Evolutionary conservation across 2,329 filamentous ascomycete genomes (phyloP), one percentile per base, ranked within the genome.

Genomic region (Cladosporium velox): DNA sequence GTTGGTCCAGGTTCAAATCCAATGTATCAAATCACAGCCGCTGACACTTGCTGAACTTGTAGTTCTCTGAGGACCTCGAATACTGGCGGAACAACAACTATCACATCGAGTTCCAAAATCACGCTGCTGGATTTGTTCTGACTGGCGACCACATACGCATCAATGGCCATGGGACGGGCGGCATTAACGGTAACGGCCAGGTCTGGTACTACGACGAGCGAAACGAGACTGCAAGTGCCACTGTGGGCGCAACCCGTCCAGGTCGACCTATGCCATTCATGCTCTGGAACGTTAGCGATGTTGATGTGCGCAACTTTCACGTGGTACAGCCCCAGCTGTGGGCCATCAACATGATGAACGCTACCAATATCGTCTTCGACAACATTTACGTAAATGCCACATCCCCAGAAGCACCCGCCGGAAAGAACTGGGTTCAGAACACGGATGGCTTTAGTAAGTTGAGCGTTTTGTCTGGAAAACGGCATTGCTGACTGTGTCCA

Each of bases 221-320:
- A 32, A 59, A 59, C 38, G 58, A 59, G 38, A 59, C 58, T 18
- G 28, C 32, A 44, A 80, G 76, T 21, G 81, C 75, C 10, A 84
- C 86, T 72, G 69, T 77, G 30, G 80, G 77, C 15, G 68, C 73
- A 6, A 86, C 83, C 0, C 79, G 79, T 63, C 79, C 80, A 1
- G 84, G 84, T 3, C 75, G 85, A 11, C 85, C 84, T 0, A 87
- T 87, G 84, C 84, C 84, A 0, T 86, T 87, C 66, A 83, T 86
- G 4, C 81, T 85, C 62, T 87, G 84, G 85, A 87, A 86, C 68
- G 82, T 84, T 3, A 82, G 79, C n/a, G 79, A 86, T 63, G 84
- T 86, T 2, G 75, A 77, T 4, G 83, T 87, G n/a, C 77, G 79
- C 26, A 81, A 85, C 65, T 86, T 87, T 71, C 80, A 77, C 63